phyloP scores from a whole-genome alignment of 2,329 filamentous ascomycete genomes.

The Ophidiomyces ophidiicola region DNA sequence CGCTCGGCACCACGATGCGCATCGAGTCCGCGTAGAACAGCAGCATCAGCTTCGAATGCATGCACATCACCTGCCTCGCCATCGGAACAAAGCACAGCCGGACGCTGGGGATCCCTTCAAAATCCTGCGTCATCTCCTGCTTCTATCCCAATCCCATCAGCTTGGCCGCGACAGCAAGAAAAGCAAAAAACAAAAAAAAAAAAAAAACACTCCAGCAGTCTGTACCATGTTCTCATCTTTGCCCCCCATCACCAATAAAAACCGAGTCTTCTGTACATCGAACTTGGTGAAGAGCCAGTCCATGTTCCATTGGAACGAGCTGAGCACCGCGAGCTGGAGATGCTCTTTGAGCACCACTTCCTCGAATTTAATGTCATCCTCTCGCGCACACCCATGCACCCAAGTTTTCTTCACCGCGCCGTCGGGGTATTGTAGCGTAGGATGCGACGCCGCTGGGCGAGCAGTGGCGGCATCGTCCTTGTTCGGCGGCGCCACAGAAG shows the following conservation, averaged over 20 bases:
- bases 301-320: conserved; percentile 76
- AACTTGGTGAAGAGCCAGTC: conserved; percentile 68
- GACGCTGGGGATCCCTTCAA: conserved; percentile 40
- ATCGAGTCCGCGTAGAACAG: conserved; percentile 65
- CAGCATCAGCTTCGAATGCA: conserved; percentile 92
- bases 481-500: conserved; percentile 1
- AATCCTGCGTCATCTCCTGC: conserved; percentile 29
- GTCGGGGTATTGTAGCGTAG: conserved; percentile 36
- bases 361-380: conserved; percentile 73
- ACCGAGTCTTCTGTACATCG: conserved; percentile 46
- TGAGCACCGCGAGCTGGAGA: conserved; percentile 66
- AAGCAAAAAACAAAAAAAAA: too few relatives aligned
- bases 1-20: conserved; percentile 72
- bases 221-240: conserved; percentile 37
- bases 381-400: conserved; percentile 50
- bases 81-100: conserved; percentile 71
- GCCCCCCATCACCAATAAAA: conserved; percentile 53
- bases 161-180: not conserved
- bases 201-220: not conserved
- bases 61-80: conserved; percentile 55
- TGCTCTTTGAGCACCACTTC: conserved; percentile 65
- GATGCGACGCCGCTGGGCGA: conserved; percentile 14
- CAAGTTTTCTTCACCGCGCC: conserved; percentile 76
- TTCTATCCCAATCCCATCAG: conserved; percentile 21
- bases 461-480: not conserved